Evolutionary conservation across 306 rosid genomes (phyloP).

Genomic region (Arachis hypogaea): DNA sequence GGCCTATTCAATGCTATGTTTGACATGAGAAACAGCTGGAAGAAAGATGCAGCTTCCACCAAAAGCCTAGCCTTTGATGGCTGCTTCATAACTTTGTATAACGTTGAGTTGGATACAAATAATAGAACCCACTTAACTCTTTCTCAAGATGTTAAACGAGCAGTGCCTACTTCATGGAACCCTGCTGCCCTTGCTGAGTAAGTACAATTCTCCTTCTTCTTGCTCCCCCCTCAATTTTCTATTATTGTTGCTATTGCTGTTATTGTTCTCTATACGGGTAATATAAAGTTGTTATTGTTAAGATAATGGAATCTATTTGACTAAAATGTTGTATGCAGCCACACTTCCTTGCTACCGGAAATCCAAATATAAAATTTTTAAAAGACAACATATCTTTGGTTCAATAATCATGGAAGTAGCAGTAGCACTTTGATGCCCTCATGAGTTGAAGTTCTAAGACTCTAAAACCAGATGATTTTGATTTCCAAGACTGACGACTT

Average conservation of each 20-base stretch:
- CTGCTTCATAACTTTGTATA: constrained; percentile 58
- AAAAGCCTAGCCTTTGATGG: constrained; percentile 66
- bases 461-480: background rate
- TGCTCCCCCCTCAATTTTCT: background rate
- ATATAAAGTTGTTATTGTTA: background rate
- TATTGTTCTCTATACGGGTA: background rate
- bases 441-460: background rate
- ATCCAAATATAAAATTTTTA: background rate
- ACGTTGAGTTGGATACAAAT: constrained; percentile 56
- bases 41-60: constrained; percentile 60
- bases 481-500: background rate
- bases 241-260: background rate
- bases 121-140: constrained; percentile 38
- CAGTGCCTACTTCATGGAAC: constrained; percentile 69
- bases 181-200: constrained; percentile 75
- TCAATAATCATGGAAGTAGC: background rate
- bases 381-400: background rate
- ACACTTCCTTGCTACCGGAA: background rate
- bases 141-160: constrained; percentile 47
- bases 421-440: background rate
- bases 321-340: too few species aligned
- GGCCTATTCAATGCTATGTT: constrained; percentile 65
- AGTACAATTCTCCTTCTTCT: constrained; percentile 26
- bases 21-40: constrained; percentile 56
- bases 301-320: background rate